Evolutionary conservation across 2,329 filamentous ascomycete species (phyloP), one percentile per base, ranked within the genome.

Genomic region (Basipetospora chlamydospora): DNA sequence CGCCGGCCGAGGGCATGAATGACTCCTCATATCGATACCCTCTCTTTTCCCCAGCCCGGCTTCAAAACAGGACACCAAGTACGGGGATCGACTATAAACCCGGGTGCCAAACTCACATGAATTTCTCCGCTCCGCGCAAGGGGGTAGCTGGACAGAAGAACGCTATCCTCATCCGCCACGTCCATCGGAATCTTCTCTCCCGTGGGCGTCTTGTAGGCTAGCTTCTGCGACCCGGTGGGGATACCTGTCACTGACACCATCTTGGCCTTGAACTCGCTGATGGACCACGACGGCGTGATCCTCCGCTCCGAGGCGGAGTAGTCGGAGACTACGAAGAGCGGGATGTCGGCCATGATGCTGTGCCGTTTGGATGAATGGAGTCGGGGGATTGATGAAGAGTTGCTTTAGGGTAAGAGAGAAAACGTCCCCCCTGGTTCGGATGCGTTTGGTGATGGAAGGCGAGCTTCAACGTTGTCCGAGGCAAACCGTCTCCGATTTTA

Each of bases 191-290:
- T 66, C 42, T 66, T 65, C 43, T 77, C 68, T 23, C 52, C 52
- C 39, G 62, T 58, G 23, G 70, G 64, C 12, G 76, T 63, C 53
- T 78, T 82, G 52, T 95, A 65, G 21, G 66, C 76, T 42, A 98
- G 69, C 43, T 66, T 73, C 57, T 96, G 90, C 41, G 70, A 76
- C 21, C 70, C 70, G 9, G 87, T 82, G 12, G 90, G 88, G 26
- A 96, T 77, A 42, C 90, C 90, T 2, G 88, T 96, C 59, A 96
- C 78, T 42, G 85, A 80, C 59, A 96, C 88, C 35, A 98, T 76
- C 57, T 90, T 92, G 37, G 68, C 61, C 62, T 88, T 94, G 49
- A 96, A 70, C 49, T 84, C 77, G 38, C 70, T 67, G 52, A 98
- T 80, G 42, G 79, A 80, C 90, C 90, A 98, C 46, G 87, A 80